A percentile compares a stretch with the other conserved stretches of the same genome.
These are phyloP conservation scores for Cordia subcordata DNA, from an alignment of 257 asterid genomes.

Conservation along the genomic window DNA sequence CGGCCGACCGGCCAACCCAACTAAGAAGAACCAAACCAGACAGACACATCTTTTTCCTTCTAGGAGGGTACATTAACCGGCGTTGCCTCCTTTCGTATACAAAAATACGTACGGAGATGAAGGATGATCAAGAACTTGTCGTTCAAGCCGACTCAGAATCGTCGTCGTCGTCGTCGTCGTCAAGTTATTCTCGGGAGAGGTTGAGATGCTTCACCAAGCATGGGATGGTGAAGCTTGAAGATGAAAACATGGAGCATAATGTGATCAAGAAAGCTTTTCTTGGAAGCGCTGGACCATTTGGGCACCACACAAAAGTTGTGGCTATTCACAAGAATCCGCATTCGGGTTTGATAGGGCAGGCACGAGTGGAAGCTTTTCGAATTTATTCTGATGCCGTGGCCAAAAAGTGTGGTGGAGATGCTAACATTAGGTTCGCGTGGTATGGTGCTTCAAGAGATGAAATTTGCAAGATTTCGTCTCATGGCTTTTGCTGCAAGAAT, in stretches of 20 bases:
- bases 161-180: not conserved
- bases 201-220: constrained; percentile 11
- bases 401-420: constrained; percentile 38
- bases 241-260: constrained; percentile 7
- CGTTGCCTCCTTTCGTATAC: too few species aligned
- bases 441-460: constrained; percentile 39
- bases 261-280: constrained; percentile 17
- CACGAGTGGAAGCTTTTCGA: constrained; percentile 25
- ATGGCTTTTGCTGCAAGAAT: constrained; percentile 32
- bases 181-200: not conserved
- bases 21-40: too few species aligned
- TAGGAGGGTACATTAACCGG: too few species aligned
- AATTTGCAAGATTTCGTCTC: constrained; percentile 19
- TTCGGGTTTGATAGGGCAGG: constrained; percentile 18
- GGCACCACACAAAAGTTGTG: constrained; percentile 21
- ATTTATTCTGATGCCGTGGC: constrained; percentile 31
- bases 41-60: too few species aligned
- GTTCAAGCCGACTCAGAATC: not conserved
- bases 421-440: constrained; percentile 40
- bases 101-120: too few species aligned
- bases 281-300: constrained; percentile 17
- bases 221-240: constrained; percentile 31
- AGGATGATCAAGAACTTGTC: not conserved
- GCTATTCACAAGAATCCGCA: constrained; percentile 27
- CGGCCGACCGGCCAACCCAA: too few species aligned